These are phyloP conservation scores for Daldinia loculata DNA, from an alignment of 495 filamentous ascomycete genomes.

Conservation along the genomic window DNA sequence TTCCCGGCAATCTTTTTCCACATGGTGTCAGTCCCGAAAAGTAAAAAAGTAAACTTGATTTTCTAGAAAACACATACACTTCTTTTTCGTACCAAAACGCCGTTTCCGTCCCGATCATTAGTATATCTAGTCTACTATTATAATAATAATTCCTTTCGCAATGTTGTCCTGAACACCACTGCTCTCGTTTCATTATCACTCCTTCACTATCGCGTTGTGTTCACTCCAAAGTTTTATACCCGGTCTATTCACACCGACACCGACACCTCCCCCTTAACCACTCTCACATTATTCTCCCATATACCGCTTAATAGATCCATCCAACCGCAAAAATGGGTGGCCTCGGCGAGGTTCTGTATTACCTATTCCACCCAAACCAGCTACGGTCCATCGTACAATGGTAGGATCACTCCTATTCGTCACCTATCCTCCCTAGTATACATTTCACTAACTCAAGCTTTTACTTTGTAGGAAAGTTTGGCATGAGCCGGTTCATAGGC, in stretches of 20 bases:
- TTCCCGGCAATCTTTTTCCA: slow-evolving; percentile 10
- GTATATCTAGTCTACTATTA: slow-evolving; percentile 2
- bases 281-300: not conserved
- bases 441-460: slow-evolving; percentile 25
- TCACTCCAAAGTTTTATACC: not conserved
- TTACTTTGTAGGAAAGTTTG: slow-evolving; percentile 80
- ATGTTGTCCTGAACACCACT: slow-evolving; percentile 18
- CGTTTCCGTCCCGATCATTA: not conserved
- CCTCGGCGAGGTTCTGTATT: slow-evolving; percentile 71
- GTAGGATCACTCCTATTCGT: slow-evolving; percentile 56
- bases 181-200: not conserved
- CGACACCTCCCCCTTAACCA: slow-evolving; percentile 5
- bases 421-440: slow-evolving; percentile 1
- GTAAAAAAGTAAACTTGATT: slow-evolving; percentile 18
- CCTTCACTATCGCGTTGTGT: not conserved
- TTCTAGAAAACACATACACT: slow-evolving; percentile 13
- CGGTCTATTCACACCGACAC: slow-evolving; percentile 3
- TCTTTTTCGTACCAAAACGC: not conserved
- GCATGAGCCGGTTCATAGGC: slow-evolving; percentile 91
- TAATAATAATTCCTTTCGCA: slow-evolving; percentile 15
- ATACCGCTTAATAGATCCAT: not conserved
- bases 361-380: slow-evolving; percentile 77
- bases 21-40: not conserved
- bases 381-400: slow-evolving; percentile 92
- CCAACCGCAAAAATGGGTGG: slow-evolving; percentile 51